Evolutionary conservation across 2,329 filamentous ascomycete genomes (phyloP), one percentile per base, ranked within the genome.

Genomic region (Monilinia fructicola): DNA sequence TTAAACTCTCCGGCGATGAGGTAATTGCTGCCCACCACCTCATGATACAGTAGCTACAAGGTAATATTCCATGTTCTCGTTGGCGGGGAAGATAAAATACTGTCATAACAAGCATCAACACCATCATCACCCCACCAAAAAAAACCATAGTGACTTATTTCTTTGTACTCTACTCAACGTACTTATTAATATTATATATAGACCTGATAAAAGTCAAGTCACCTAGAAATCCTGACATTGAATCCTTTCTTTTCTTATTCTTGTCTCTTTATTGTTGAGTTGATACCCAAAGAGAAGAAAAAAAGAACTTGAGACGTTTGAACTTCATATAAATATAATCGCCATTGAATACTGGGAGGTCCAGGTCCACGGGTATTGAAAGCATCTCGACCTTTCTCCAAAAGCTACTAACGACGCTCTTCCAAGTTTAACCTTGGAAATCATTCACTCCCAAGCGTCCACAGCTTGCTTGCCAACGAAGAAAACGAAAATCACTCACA

Each of bases 21-120:
- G 58, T 60, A 54, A 64, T 64, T 46, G 60, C 26, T n/a, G 21
- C n/a, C 31, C 28, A 54, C 59, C 58, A 62, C 42, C 21, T 18
- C 59, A 53, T 63, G 21, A 23, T 55, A 50, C 23, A 10, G 31
- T 35, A 35, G 31, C 31, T 35, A 35, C 31, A 35, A 35, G 31
- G 5, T 35, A 35, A 35, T 35, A 35, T 35, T 35, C 31, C 31
- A 35, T 35, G 5, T 35, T 35, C 31, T 35, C 44, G 35, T 46
- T 64, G 44, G 52, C 50, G 58, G 58, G 58, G 58, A 23, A 59
- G 11, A 40, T 10, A 55, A 59, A 46, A 35, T 31, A 31, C 7
- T 42, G 40, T 42, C 9, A 42, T 11, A 42, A 10, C 18, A 28
- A n/a, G n/a, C n/a, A n/a, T n/a, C n/a, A n/a, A n/a, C n/a, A n/a